Conservation (phyloP, 2,329 filamentous ascomycete species). For the Niveomyces coronatus region DNA sequence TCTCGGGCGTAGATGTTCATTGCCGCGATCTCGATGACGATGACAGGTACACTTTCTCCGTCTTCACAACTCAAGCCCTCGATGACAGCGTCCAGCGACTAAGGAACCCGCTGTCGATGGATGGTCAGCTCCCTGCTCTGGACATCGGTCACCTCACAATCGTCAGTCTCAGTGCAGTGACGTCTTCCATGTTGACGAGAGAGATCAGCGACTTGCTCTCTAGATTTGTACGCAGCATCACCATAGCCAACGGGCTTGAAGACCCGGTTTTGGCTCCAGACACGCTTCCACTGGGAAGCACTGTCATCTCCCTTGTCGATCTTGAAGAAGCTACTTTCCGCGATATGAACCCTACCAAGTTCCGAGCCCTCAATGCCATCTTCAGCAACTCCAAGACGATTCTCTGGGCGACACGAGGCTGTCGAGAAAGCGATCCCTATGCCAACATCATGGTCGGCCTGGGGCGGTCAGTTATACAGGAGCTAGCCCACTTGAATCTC, state of each 20-base stretch:
- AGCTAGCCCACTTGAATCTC: conserved; percentile 8
- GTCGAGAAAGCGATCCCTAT: conserved; percentile 13
- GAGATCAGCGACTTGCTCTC: too few relatives aligned
- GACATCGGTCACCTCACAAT: too few relatives aligned
- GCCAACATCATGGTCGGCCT: conserved; percentile 13
- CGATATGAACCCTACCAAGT: conserved; percentile 19
- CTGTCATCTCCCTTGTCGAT: conserved; percentile 13
- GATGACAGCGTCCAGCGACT: too few relatives aligned
- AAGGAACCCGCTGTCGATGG: too few relatives aligned
- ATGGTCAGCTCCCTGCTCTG: too few relatives aligned
- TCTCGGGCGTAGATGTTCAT: too few relatives aligned
- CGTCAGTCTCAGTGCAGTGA: too few relatives aligned
- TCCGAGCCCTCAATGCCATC: conserved; percentile 14
- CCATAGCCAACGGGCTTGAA: conserved; percentile 2
- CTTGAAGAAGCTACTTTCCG: conserved; percentile 17
- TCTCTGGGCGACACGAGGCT: conserved; percentile 17
- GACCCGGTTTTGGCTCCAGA: conserved; percentile 9
- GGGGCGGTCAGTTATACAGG: conserved; percentile 1
- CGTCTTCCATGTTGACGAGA: too few relatives aligned
- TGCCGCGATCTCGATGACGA: too few relatives aligned
- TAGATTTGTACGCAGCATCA: conserved; percentile 8
- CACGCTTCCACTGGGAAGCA: conserved; percentile 1
- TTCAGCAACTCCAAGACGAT: conserved; percentile 12
- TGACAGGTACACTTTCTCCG: too few relatives aligned
- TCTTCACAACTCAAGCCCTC: too few relatives aligned